Base-by-base conservation (phyloP, 1,284 basidiomycete species). In the Coriolopsis trogii region DNA sequence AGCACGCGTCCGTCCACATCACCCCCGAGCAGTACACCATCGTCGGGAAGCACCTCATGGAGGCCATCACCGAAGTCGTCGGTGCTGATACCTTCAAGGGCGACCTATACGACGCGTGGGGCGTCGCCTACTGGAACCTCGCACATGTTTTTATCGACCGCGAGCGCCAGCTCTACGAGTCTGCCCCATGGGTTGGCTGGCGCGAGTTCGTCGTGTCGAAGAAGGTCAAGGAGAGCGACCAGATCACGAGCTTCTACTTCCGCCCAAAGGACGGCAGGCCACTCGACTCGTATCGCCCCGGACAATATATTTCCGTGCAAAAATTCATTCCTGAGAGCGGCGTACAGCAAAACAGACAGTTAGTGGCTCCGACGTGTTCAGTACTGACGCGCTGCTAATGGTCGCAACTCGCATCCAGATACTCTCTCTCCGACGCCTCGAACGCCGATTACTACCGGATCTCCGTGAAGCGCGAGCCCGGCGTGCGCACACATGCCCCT, bases 211-310 rank as follows among this genome's bases (percentile, higher is more conserved):
- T 57, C 36, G 62, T 66, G 10, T 36, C 29, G 31, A 60, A 56
- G 49, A 60, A 58, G 49, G 59, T 62, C 10, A 45, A 39, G 24
- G 64, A 66, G 58, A 54, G 59, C 24, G 61, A 62, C 16, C 60
- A 64, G 46, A 58, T 66, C 52, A 62, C 58, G 12, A 60, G 57
- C 20, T 66, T 66, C 58, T 66, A 66, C 51, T 49, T 66, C 38
- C 44, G 31, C 37, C 63, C 64, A 6, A 61, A 60, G 45, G 63
- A 64, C 49, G 59, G 58, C 8, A 49, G 44, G 40, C 49, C 57
- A 6, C 58, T 66, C 6, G 54, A 51, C 16, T 36, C 49, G 4
- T 61, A 62, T 42, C 52, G 55, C 16, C 61, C 63, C 4, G 64
- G 64, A 0, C 64, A 66, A 49, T 66, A 64, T 41, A 61, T 64